phyloP scores from a whole-genome alignment of 257 asterid species.

The Eustoma russellianum region DNA sequence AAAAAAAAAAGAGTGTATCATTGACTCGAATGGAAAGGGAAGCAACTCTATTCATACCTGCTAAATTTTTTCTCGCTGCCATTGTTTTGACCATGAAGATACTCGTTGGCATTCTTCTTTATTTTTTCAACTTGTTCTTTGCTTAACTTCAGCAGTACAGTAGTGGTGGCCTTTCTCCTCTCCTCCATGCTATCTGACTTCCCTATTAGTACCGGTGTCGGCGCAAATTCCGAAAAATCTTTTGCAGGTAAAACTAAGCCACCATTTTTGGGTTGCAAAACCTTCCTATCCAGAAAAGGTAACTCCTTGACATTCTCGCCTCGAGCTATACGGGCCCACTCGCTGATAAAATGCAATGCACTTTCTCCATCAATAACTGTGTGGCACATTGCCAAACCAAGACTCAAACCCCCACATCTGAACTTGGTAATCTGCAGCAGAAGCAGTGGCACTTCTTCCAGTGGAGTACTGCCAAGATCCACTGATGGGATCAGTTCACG shows the following conservation, averaged over 20 bases:
- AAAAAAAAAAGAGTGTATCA: too few species aligned
- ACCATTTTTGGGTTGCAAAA: background rate
- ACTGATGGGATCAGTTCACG: slow-evolving; percentile 21
- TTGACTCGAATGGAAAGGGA: too few species aligned
- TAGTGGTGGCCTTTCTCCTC: slow-evolving; percentile 12
- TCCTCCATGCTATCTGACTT: slow-evolving; percentile 8
- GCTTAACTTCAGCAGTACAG: slow-evolving; percentile 11
- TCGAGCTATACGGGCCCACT: slow-evolving; percentile 21
- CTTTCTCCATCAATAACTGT: slow-evolving; percentile 12
- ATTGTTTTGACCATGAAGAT: background rate
- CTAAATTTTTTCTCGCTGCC: background rate
- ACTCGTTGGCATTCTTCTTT: slow-evolving; percentile 10
- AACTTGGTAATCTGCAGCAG: slow-evolving; percentile 13
- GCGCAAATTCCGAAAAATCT: slow-evolving; percentile 1
- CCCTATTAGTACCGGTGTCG: slow-evolving; percentile 10
- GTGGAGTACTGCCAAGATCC: slow-evolving; percentile 1
- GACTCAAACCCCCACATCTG: slow-evolving; percentile 15
- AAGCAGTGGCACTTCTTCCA: slow-evolving; percentile 9
- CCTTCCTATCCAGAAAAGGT: slow-evolving; percentile 11
- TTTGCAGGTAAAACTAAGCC: background rate
- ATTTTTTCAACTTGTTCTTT: slow-evolving; percentile 10
- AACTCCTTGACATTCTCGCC: slow-evolving; percentile 7
- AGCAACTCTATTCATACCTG: too few species aligned
- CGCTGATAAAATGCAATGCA: slow-evolving; percentile 7
- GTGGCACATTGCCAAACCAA: slow-evolving; percentile 15